A percentile compares a stretch with the other conserved stretches of the same genome.
These are phyloP conservation scores for Paralagenidium karlingii DNA, from an alignment of 352 stramenopile species.

Conservation along the genomic window DNA sequence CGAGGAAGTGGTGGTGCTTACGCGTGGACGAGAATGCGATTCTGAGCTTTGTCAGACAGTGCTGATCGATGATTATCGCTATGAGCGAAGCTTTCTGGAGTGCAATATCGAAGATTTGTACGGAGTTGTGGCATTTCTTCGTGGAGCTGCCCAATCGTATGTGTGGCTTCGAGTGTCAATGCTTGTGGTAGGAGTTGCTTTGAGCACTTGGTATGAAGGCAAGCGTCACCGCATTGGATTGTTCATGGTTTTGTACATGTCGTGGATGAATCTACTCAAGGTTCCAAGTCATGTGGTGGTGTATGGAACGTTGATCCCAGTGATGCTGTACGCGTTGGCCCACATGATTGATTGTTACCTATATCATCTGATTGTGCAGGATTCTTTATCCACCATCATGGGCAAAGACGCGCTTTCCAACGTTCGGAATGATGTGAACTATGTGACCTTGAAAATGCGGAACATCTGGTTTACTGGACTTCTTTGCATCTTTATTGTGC, in stretches of 20 bases:
- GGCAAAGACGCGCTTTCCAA: conserved; percentile 11
- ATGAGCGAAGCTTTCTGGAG: conserved; percentile 6
- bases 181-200: too few relatives aligned
- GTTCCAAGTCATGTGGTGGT: conserved; percentile 9
- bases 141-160: conserved; percentile 5
- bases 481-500: too few relatives aligned
- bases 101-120: neutral
- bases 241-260: neutral
- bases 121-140: neutral
- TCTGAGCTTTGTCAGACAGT: conserved; percentile 3
- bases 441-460: too few relatives aligned
- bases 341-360: conserved; percentile 12
- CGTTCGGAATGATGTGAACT: neutral
- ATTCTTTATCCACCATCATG: conserved; percentile 8
- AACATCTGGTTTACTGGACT: conserved; percentile 15
- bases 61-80: conserved; percentile 13
- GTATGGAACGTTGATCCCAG: conserved; percentile 16
- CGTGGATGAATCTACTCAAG: conserved; percentile 1
- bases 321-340: conserved; percentile 13
- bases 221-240: neutral
- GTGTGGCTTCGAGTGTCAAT: conserved; percentile 7
- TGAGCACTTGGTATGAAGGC: conserved; percentile 2
- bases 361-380: conserved; percentile 9
- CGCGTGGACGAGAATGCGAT: conserved; percentile 7
- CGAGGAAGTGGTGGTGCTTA: conserved; percentile 13